A percentile compares a stretch with the other conserved stretches of the same genome.
Evolutionary conservation across 73 alveolate genomes (phyloP).

Genomic region (Paramecium tetraurelia): DNA sequence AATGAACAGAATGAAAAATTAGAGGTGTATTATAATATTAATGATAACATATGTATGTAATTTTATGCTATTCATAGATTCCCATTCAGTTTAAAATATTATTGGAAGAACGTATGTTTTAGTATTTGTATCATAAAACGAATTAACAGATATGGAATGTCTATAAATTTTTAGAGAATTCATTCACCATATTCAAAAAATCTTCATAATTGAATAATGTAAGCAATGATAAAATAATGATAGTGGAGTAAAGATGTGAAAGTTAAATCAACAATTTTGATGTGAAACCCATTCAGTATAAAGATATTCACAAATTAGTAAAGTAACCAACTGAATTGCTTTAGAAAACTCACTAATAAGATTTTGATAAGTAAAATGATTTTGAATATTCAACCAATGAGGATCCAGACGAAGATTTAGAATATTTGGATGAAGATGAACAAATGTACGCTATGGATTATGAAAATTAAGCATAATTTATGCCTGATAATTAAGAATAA

Average conservation of each 20-base stretch:
- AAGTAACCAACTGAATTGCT: not conserved
- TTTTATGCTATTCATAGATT: not conserved
- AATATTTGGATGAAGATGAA: not conserved
- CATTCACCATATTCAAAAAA: not conserved
- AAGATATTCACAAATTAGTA: conserved; percentile 18
- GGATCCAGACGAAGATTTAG: not conserved
- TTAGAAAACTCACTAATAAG: not conserved
- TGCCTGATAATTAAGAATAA: not conserved
- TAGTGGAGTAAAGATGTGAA: conserved; percentile 12
- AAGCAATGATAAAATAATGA: not conserved
- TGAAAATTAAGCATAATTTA: not conserved
- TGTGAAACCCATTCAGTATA: conserved; percentile 11
- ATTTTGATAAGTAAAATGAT: not conserved
- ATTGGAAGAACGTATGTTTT: not conserved
- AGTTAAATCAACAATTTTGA: not conserved
- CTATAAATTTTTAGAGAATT: conserved; percentile 6
- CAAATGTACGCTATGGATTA: not conserved
- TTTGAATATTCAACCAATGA: not conserved
- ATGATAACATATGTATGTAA: not conserved
- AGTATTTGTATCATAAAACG: not conserved
- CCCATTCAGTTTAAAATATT: not conserved
- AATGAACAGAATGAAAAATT: not conserved
- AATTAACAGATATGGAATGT: not conserved
- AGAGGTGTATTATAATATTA: not conserved
- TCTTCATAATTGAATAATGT: not conserved